phyloP scores from a whole-genome alignment of 2,329 filamentous ascomycete species.

The Aspergillus sp. region DNA sequence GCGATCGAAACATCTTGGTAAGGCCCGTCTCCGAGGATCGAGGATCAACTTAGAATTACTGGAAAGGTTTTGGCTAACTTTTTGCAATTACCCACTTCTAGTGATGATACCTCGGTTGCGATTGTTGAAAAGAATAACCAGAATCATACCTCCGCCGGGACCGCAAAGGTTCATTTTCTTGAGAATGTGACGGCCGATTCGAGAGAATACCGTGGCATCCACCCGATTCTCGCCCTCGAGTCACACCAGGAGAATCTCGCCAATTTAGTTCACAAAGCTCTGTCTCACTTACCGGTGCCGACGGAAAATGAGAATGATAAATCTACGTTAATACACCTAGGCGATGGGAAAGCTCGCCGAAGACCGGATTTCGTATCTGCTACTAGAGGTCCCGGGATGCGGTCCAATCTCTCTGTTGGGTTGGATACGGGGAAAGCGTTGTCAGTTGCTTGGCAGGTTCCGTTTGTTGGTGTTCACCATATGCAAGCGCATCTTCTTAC shows the following conservation, averaged over 20 bases:
- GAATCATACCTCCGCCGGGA: not conserved
- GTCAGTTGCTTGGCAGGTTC: constrained; percentile 74
- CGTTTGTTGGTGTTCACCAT: constrained; percentile 83
- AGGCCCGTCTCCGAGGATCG: constrained; percentile 2
- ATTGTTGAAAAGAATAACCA: constrained; percentile 58
- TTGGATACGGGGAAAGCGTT: constrained; percentile 83
- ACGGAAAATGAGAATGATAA: constrained; percentile 6
- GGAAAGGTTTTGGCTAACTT: constrained; percentile 1
- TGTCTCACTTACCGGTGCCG: constrained; percentile 50
- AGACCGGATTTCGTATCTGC: constrained; percentile 81
- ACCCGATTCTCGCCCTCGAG: constrained; percentile 69
- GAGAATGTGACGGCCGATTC: constrained; percentile 78
- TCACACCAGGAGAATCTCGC: constrained; percentile 72
- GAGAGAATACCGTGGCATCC: constrained; percentile 68
- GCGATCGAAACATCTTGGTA: constrained; percentile 46
- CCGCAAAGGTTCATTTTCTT: constrained; percentile 68
- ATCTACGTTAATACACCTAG: constrained; percentile 10
- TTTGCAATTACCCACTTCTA: constrained; percentile 11
- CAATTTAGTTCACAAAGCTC: constrained; percentile 60
- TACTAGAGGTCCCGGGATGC: constrained; percentile 88
- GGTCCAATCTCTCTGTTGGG: constrained; percentile 69
- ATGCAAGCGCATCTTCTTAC: constrained; percentile 97
- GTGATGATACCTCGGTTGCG: constrained; percentile 90
- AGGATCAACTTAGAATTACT: too few relatives aligned
- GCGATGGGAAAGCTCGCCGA: constrained; percentile 28